Conservation (phyloP, 2,329 filamentous ascomycete species). For the Elsinoe necatrix region DNA sequence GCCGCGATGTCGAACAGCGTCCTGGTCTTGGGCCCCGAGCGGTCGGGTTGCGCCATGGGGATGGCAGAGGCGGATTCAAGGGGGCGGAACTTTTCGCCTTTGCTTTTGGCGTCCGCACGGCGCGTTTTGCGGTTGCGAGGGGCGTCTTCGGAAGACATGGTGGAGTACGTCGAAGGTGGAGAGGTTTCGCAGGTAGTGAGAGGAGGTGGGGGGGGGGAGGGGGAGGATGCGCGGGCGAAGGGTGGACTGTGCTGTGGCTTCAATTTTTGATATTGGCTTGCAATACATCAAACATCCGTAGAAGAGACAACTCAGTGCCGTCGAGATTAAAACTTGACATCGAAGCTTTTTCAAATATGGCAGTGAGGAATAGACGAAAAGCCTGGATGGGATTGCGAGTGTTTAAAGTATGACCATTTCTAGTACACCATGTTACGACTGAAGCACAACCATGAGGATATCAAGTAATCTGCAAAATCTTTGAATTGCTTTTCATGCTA, state of each 20-base stretch:
- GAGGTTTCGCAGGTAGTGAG: not conserved
- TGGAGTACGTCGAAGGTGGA: not conserved
- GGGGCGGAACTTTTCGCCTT: constrained; percentile 28
- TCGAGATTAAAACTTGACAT: no score
- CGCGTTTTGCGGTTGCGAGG: constrained; percentile 40
- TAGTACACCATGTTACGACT: no score
- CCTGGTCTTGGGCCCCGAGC: constrained; percentile 52
- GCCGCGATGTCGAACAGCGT: constrained; percentile 68
- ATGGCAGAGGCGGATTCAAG: constrained; percentile 40
- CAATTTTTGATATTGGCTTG: no score
- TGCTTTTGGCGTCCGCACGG: constrained; percentile 31
- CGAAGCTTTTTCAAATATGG: no score
- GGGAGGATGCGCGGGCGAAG: no score
- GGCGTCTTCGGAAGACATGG: constrained; percentile 18
- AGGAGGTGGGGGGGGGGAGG: no score
- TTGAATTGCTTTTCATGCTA: constrained; percentile 12
- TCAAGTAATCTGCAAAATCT: not conserved
- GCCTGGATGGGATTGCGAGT: no score
- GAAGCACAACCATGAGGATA: not conserved
- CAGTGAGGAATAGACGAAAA: no score
- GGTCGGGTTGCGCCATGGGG: constrained; percentile 61
- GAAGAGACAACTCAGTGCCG: no score
- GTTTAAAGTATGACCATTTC: no score
- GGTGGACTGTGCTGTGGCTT: no score
- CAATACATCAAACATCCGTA: no score